Evolutionary conservation across 192 early-diverging fungal genomes (phyloP).

Genomic region (Umbelopsis sp.): DNA sequence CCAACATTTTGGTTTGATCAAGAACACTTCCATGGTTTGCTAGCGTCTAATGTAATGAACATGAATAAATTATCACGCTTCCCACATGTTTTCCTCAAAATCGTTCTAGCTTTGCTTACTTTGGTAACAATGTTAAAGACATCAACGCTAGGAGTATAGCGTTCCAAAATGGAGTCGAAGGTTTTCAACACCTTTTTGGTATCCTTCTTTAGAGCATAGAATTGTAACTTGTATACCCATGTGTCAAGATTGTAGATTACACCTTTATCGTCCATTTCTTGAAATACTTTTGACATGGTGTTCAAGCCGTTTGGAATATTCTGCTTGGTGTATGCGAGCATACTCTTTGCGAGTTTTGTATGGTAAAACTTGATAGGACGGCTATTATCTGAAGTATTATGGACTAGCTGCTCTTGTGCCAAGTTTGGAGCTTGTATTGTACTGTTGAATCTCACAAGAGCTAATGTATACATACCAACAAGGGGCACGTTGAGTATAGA

Average conservation of each 20-base stretch:
- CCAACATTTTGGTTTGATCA: slow-evolving; percentile 1
- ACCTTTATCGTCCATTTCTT: slow-evolving; percentile 6
- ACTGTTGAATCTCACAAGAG: background rate
- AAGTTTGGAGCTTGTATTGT: background rate
- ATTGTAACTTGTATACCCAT: background rate
- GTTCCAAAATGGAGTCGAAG: slow-evolving; percentile 28
- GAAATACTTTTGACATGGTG: background rate
- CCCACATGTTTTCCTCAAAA: background rate
- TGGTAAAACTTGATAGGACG: background rate
- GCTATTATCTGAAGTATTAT: background rate
- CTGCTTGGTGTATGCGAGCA: background rate
- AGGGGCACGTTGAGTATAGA: background rate
- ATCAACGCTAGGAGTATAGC: slow-evolving; percentile 41
- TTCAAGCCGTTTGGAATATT: background rate
- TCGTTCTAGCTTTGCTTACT: slow-evolving; percentile 21
- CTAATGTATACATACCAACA: background rate
- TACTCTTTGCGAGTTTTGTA: background rate
- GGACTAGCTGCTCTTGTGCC: background rate
- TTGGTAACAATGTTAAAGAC: slow-evolving; percentile 42
- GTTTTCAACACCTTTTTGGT: slow-evolving; percentile 11
- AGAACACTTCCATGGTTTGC: background rate
- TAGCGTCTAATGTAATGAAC: slow-evolving; percentile 1
- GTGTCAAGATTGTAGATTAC: slow-evolving; percentile 3
- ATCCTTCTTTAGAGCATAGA: background rate
- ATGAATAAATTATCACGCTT: background rate